Conservation (phyloP, 441 rosid species). For the Populus hybrid region DNA sequence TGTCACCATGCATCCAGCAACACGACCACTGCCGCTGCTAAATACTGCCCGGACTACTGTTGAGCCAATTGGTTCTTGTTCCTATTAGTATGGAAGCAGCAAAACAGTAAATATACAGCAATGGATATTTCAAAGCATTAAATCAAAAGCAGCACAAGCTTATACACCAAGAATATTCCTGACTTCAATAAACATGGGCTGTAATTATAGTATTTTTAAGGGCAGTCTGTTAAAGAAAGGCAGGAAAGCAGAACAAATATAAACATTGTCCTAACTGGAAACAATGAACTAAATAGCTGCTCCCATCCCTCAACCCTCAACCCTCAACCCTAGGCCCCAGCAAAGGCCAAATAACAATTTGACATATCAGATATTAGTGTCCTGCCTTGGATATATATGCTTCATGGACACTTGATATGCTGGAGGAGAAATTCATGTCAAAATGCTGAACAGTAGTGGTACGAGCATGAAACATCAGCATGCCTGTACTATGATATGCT, state of each 20-base stretch:
- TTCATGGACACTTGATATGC: neutral
- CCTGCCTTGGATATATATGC: neutral
- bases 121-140: slow-evolving; percentile 10
- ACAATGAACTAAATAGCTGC: neutral
- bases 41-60: slow-evolving; percentile 89
- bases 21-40: slow-evolving; percentile 97
- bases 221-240: neutral
- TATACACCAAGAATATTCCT: neutral
- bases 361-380: neutral
- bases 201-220: neutral
- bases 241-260: neutral
- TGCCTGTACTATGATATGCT: neutral
- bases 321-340: neutral
- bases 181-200: neutral
- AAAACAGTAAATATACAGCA: slow-evolving; percentile 23
- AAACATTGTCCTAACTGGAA: neutral
- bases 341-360: neutral
- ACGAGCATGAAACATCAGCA: slow-evolving; percentile 1
- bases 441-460: neutral
- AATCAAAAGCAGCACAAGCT: slow-evolving; percentile 5
- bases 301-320: neutral
- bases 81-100: slow-evolving; percentile 44
- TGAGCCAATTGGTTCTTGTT: slow-evolving; percentile 75
- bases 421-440: neutral
- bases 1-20: slow-evolving; percentile 95